Evolutionary conservation across 768 basidiomycete species (phyloP).

Genomic region (Boletus bicolor): DNA sequence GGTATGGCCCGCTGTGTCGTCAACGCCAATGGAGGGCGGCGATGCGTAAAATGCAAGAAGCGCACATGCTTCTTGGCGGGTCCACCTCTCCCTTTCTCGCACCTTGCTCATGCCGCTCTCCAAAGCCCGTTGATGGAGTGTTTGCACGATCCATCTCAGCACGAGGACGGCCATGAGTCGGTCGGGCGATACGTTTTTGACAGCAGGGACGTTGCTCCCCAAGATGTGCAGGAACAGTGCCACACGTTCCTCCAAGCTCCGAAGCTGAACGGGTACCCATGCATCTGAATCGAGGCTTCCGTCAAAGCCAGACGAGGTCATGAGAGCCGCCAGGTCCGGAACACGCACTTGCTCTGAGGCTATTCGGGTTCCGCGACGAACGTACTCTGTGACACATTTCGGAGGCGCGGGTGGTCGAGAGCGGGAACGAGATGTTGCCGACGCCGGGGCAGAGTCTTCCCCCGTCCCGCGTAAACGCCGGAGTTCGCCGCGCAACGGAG

Average conservation of each 20-base stretch:
- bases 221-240: constrained; percentile 54
- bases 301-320: constrained; percentile 37
- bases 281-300: constrained; percentile 20
- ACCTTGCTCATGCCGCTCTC: constrained; percentile 50
- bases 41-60: constrained; percentile 51
- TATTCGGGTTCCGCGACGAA: constrained; percentile 67
- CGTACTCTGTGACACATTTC: constrained; percentile 49
- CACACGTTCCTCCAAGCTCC: constrained; percentile 49
- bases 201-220: constrained; percentile 47
- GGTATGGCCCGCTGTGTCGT: constrained; percentile 17
- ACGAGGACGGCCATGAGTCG: constrained; percentile 51
- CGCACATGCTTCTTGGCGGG: constrained; percentile 54
- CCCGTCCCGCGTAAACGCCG: constrained; percentile 51
- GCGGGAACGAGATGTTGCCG: constrained; percentile 35
- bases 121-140: constrained; percentile 47
- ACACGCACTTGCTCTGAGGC: constrained; percentile 56
- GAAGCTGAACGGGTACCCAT: constrained; percentile 46
- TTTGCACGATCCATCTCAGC: constrained; percentile 59
- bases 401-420: constrained; percentile 14
- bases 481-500: constrained; percentile 66
- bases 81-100: constrained; percentile 71
- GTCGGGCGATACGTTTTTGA: constrained; percentile 47
- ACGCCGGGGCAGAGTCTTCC: constrained; percentile 26
- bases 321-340: constrained; percentile 44
- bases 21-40: neutral